Conservation (phyloP, 176 grass and related monocot species). For the Carex kokanica region DNA sequence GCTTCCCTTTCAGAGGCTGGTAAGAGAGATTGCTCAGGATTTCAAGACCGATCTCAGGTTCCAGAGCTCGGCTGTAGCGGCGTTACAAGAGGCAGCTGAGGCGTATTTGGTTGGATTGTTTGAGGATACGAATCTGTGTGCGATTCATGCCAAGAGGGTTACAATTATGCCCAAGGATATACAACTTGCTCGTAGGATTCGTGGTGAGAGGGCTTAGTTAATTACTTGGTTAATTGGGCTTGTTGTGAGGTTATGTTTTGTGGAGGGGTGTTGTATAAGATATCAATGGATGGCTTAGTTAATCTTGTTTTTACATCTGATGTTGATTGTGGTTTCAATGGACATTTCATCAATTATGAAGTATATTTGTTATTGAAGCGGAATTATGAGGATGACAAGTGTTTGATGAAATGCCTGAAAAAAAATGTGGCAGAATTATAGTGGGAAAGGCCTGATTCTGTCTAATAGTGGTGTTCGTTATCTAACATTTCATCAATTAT, state of each 20-base stretch:
- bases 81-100: conserved; percentile 4
- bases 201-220: conserved; percentile 5
- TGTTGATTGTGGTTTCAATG: no score
- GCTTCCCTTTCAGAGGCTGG: conserved; percentile 8
- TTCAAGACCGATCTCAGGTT: conserved; percentile 20
- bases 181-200: conserved; percentile 14
- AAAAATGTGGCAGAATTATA: no score
- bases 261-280: no score
- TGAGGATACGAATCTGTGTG: conserved; percentile 15
- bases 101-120: conserved; percentile 15
- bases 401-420: no score
- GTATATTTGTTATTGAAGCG: no score
- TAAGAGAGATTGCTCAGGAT: conserved; percentile 20
- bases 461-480: no score
- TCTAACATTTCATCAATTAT: no score
- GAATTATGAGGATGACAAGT: no score
- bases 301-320: no score
- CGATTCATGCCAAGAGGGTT: conserved; percentile 19
- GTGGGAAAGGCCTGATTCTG: no score
- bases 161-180: conserved; percentile 19
- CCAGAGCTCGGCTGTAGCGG: not conserved
- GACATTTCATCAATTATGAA: no score
- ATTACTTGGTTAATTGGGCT: not conserved
- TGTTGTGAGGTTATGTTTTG: not conserved
- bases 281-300: no score